Base-by-base conservation (phyloP, 176 grass and related monocot species). In the Oryza meyeriana region DNA sequence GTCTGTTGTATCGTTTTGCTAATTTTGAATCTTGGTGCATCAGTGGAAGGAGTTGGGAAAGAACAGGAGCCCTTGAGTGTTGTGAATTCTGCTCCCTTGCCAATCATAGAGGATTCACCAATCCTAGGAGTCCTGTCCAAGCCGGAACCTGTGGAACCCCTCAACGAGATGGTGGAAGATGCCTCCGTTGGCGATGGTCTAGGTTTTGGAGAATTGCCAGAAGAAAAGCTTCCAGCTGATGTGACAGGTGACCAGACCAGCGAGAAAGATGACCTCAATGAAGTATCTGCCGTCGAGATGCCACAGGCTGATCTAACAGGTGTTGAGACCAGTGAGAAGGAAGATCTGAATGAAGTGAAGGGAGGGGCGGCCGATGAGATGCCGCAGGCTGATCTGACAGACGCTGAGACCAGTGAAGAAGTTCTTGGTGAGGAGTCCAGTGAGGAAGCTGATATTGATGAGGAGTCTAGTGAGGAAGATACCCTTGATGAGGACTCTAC, bases 101-200 rank as follows among this genome's bases (percentile, higher is more conserved):
- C 68, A 57, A 20, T 14, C 29, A 68, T 86, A 47, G 77, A 64
- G 14, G 84, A 89, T 80, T 91, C 91, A 35, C 88, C 88, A 26
- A 97, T 91, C 66, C n/a, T 83, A 4, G 87, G 92, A 20, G 44
- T 85, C 14, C 18, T 91, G 79, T 84, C 82, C 24, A 82, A 91
- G 63, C 71, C 0, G 10, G 76, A 35, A 73, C 20, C 71, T 48
- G 31, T 44, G 64, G 87, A 65, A 47, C 50, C 69, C 69, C 63
- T 36, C 27, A 64, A 62, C 27, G 71, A 75, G 36, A 84, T 73
- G 12, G 50, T 26, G 34, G 68, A 63, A 76, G 70, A 69, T 76
- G 28, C 2, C 59, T 58, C 52, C 16, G 25, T 26, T 75, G 75
- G 39, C 62, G 41, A 57, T 76, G 34, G 29, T 55, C 68, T 77